Conservation (phyloP, 164 flowering plant genomes). For the Chimonanthus praecox region DNA sequence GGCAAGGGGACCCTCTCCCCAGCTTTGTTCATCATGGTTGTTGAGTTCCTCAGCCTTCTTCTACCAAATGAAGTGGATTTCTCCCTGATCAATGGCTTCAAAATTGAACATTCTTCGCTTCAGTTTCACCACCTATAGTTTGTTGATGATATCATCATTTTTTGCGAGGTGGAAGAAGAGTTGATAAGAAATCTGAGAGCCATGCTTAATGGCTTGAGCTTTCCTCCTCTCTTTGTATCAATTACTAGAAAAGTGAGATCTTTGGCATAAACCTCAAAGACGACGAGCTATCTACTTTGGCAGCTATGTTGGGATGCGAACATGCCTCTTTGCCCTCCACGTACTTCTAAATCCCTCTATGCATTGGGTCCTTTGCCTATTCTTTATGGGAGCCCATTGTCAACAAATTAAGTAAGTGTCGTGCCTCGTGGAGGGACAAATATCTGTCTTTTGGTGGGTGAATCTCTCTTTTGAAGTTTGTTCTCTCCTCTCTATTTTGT, state of each 20-base stretch:
- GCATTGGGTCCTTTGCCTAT: not conserved
- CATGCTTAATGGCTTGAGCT: not conserved
- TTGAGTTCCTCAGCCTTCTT: no score
- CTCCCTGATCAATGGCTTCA: not conserved
- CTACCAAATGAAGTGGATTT: no score
- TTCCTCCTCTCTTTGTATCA: no score
- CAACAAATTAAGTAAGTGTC: not conserved
- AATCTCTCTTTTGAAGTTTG: not conserved
- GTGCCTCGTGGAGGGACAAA: not conserved
- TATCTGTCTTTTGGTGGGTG: not conserved
- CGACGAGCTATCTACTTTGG: not conserved
- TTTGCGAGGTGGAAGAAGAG: not conserved
- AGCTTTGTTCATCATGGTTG: no score
- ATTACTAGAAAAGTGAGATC: no score
- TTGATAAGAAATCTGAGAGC: no score
- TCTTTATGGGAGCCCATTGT: not conserved
- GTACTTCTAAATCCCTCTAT: not conserved
- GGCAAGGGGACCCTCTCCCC: no score
- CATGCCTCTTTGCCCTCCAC: not conserved
- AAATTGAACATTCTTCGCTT: no score
- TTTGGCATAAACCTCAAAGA: not conserved
- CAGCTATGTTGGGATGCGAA: not conserved
- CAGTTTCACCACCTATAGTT: no score
- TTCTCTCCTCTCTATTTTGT: not conserved
- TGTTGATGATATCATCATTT: no score